Evolutionary conservation across 2,329 filamentous ascomycete species (phyloP).

Genomic region (Pseudogymnoascus sp.): DNA sequence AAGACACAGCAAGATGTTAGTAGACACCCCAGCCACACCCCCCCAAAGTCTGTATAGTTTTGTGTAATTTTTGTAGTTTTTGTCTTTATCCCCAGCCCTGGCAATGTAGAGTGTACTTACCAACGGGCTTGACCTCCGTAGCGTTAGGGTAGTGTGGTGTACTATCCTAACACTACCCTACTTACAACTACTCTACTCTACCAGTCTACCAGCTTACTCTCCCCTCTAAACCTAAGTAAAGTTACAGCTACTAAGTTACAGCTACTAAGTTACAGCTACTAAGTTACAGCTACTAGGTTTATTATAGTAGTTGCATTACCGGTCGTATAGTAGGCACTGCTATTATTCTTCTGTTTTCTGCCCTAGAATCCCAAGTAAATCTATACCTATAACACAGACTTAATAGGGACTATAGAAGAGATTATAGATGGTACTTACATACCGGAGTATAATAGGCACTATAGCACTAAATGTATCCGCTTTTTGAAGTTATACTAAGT

Average conservation of each 20-base stretch:
- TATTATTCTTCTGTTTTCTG: no score
- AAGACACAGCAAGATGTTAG: no score
- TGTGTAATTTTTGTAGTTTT: not conserved
- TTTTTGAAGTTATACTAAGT: not conserved
- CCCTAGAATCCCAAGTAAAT: not conserved
- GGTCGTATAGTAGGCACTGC: no score
- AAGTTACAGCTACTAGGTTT: no score
- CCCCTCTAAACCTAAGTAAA: no score
- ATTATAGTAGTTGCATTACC: no score
- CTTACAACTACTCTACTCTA: no score
- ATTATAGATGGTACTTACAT: not conserved
- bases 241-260: no score
- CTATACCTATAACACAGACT: not conserved
- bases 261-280: no score
- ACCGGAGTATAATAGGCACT: not conserved
- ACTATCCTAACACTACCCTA: no score
- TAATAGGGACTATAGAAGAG: not conserved
- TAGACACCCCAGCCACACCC: not conserved
- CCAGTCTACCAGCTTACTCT: no score
- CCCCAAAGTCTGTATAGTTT: not conserved
- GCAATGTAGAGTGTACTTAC: not conserved
- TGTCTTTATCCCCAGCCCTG: not conserved
- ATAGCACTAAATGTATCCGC: not conserved
- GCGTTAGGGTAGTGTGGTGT: not conserved
- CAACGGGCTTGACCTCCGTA: not conserved